These are phyloP conservation scores for Crithidia acanthocephali DNA, from an alignment of 208 protist species.

Conservation along the genomic window DNA sequence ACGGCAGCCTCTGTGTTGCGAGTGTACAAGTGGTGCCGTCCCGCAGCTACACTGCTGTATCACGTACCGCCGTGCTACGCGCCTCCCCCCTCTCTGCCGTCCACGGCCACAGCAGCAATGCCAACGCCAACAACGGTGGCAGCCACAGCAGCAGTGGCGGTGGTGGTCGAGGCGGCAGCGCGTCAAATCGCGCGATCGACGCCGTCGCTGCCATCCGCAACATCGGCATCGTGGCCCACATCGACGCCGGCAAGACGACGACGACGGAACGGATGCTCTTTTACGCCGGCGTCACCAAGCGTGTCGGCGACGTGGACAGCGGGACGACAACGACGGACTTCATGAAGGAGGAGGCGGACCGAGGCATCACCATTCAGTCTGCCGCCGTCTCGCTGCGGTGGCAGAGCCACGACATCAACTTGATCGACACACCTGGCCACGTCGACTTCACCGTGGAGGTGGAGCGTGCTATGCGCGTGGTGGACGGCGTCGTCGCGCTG, in stretches of 20 bases:
- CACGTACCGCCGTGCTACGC: neutral
- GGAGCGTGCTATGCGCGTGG: constrained; percentile 95
- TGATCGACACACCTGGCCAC: constrained; percentile 98
- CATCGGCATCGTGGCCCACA: constrained; percentile 96
- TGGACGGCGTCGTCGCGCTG: constrained; percentile 96
- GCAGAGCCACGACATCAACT: constrained; percentile 84
- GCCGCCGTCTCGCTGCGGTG: constrained; percentile 94
- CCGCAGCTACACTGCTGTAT: neutral
- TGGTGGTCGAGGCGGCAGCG: neutral
- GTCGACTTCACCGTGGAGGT: constrained; percentile 98
- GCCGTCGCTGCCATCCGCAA: constrained; percentile 79
- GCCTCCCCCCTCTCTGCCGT: neutral
- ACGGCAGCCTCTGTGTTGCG: neutral
- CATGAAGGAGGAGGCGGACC: constrained; percentile 96
- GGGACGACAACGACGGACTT: constrained; percentile 97
- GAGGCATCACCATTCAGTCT: constrained; percentile 97
- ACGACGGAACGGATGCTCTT: constrained; percentile 96
- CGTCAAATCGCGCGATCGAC: constrained; percentile 15
- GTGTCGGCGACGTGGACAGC: constrained; percentile 95
- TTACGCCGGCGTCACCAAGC: constrained; percentile 83
- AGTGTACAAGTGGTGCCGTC: neutral
- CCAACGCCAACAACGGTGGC: too few species aligned
- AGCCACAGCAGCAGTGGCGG: neutral
- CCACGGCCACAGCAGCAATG: neutral
- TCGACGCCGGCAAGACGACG: constrained; percentile 97